Evolutionary conservation across 495 filamentous ascomycete genomes (phyloP).

Genomic region (Peziza echinospora): DNA sequence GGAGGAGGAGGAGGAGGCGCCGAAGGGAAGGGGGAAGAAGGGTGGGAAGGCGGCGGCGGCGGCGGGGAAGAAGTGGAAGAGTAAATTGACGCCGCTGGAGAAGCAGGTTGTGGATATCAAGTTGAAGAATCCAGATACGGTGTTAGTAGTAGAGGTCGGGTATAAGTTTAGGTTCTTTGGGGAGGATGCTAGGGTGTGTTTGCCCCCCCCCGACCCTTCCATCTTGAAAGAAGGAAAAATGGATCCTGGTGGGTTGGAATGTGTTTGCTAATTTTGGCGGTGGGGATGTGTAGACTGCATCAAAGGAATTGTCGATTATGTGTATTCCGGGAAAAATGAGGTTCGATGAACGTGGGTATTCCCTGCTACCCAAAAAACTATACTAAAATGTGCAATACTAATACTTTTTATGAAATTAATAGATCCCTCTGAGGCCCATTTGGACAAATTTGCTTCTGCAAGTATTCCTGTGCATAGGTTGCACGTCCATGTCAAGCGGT

Average conservation of each 20-base stretch:
- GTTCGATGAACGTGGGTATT: slow-evolving; percentile 92
- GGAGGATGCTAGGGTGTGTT: slow-evolving; percentile 83
- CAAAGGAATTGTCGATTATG: slow-evolving; percentile 81
- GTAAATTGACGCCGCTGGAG: slow-evolving; percentile 88
- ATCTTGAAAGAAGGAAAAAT: too few species aligned
- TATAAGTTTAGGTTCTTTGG: slow-evolving; percentile 98
- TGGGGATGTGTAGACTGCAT: too few species aligned
- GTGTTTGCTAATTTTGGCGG: too few species aligned
- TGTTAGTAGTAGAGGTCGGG: slow-evolving; percentile 81
- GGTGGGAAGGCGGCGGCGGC: slow-evolving; percentile 16
- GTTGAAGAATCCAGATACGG: slow-evolving; percentile 65
- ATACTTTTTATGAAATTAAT: too few species aligned
- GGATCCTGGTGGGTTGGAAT: too few species aligned
- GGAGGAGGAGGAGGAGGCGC: slow-evolving; percentile 29
- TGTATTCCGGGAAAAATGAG: slow-evolving; percentile 91
- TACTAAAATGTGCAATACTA: too few species aligned
- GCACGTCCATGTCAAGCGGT: slow-evolving; percentile 89
- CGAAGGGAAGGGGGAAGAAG: slow-evolving; percentile 23
- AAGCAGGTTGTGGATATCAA: slow-evolving; percentile 87
- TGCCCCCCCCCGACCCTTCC: too few species aligned
- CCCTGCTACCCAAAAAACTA: slow-evolving; percentile 28
- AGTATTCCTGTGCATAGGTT: slow-evolving; percentile 86
- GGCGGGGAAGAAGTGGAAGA: slow-evolving; percentile 43
- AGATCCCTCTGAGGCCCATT: slow-evolving; percentile 83
- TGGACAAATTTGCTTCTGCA: slow-evolving; percentile 82